Evolutionary conservation across 768 basidiomycete species (phyloP).

Genomic region (Dendrothele bispora): DNA sequence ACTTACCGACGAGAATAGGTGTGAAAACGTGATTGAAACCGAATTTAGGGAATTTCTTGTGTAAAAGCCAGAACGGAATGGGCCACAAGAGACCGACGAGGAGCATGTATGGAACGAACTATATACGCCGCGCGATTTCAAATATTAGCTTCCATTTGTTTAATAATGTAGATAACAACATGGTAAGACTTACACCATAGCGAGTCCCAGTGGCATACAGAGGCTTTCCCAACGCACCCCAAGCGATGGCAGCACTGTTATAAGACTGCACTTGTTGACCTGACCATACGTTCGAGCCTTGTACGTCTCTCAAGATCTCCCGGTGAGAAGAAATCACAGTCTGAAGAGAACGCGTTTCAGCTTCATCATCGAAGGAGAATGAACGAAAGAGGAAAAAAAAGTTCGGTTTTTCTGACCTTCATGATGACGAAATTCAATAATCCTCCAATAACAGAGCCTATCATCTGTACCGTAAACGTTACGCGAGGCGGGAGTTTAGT

Average conservation of each 20-base stretch:
- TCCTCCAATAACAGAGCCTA: constrained; percentile 55
- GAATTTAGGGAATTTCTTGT: constrained; percentile 43
- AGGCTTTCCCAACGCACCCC: constrained; percentile 52
- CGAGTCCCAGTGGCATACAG: constrained; percentile 42
- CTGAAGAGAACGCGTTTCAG: constrained; percentile 9
- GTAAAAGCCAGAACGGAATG: constrained; percentile 49
- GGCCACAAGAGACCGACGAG: constrained; percentile 47
- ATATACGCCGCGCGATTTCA: no score
- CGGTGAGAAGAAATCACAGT: constrained; percentile 31
- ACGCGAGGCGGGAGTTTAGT: constrained; percentile 57
- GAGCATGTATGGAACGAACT: constrained; percentile 44
- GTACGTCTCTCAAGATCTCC: constrained; percentile 38
- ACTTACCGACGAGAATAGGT: constrained; percentile 29
- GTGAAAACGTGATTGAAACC: constrained; percentile 44
- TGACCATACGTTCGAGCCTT: constrained; percentile 54
- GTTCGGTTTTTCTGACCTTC: constrained; percentile 36
- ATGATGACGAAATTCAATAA: constrained; percentile 51
- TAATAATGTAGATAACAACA: constrained; percentile 9
- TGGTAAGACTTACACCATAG: constrained; percentile 35
- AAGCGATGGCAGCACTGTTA: constrained; percentile 52
- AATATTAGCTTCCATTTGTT: constrained; percentile 7
- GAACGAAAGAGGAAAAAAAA: not conserved
- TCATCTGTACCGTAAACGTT: constrained; percentile 51
- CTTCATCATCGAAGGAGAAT: not conserved
- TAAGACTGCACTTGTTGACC: constrained; percentile 52